Percentiles rank a stretch among this genome's conserved stretches.
Conservation (phyloP, 192 early-diverging fungal species). For the Haplosporangium gracile region DNA sequence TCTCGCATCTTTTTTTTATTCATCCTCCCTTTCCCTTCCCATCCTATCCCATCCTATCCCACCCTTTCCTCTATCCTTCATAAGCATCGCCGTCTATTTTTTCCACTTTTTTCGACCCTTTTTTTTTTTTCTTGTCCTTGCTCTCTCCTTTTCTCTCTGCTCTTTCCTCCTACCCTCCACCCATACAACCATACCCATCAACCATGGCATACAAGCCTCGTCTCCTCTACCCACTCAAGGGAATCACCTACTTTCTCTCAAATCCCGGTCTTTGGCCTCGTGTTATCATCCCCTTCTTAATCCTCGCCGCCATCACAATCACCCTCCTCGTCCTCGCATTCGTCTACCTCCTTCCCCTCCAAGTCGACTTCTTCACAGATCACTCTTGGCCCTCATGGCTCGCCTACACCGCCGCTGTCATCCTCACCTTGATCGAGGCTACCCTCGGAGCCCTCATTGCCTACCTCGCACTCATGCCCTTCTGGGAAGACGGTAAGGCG, state of each 20-base stretch:
- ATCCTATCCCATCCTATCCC: neutral
- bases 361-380: slow-evolving; percentile 65
- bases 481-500: slow-evolving; percentile 64
- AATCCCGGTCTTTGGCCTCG: slow-evolving; percentile 43
- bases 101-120: neutral
- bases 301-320: slow-evolving; percentile 45
- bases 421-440: slow-evolving; percentile 69
- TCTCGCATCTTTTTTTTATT: neutral
- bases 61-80: neutral
- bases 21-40: neutral
- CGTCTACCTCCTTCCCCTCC: slow-evolving; percentile 63
- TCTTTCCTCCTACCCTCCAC: neutral
- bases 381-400: slow-evolving; percentile 67
- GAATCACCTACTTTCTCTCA: slow-evolving; percentile 57
- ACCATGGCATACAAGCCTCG: slow-evolving; percentile 29
- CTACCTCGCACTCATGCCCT: slow-evolving; percentile 67
- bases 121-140: neutral
- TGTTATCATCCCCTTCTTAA: slow-evolving; percentile 50
- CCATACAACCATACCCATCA: neutral
- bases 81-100: neutral
- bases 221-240: slow-evolving; percentile 54
- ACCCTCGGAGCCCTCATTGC: slow-evolving; percentile 63
- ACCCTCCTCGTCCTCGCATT: slow-evolving; percentile 53
- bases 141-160: neutral
- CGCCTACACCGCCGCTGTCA: slow-evolving; percentile 62